Evolutionary conservation across 352 stramenopile species (phyloP).

Genomic region (Pythium brassicae): DNA sequence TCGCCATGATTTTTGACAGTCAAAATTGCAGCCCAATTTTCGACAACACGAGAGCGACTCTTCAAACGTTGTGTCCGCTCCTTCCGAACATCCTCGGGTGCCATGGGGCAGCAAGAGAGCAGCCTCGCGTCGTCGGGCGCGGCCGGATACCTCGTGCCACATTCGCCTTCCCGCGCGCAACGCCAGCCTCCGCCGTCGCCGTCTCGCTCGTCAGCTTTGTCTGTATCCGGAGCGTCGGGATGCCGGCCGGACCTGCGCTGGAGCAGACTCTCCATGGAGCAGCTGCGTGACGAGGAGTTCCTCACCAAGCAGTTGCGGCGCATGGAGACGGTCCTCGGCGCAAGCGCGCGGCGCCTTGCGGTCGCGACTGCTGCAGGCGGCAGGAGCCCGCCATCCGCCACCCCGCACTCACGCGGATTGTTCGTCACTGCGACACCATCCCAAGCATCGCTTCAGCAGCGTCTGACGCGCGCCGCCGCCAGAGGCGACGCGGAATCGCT

Average conservation of each 20-base stretch:
- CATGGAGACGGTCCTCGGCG: constrained; percentile 40
- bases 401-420: constrained; percentile 1
- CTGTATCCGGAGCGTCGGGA: neutral
- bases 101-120: constrained; percentile 13
- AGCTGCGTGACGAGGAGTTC: constrained; percentile 66
- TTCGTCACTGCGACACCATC: constrained; percentile 11
- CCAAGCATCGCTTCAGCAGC: constrained; percentile 12
- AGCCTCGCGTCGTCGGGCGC: neutral
- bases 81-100: neutral
- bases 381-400: no score
- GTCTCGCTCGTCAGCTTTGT: neutral
- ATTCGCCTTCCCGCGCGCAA: neutral
- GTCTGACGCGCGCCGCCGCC: constrained; percentile 5
- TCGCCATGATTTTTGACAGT: no score
- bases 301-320: constrained; percentile 60
- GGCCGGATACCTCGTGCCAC: constrained; percentile 6
- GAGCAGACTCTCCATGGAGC: constrained; percentile 54
- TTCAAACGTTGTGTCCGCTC: no score
- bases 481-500: constrained; percentile 14
- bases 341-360: constrained; percentile 10
- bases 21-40: no score
- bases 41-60: no score
- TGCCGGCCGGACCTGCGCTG: constrained; percentile 58
- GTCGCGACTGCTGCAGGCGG: neutral
- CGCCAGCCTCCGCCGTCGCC: neutral